Conservation (phyloP, 257 asterid genomes). For the Lithospermum erythrorhizon region DNA sequence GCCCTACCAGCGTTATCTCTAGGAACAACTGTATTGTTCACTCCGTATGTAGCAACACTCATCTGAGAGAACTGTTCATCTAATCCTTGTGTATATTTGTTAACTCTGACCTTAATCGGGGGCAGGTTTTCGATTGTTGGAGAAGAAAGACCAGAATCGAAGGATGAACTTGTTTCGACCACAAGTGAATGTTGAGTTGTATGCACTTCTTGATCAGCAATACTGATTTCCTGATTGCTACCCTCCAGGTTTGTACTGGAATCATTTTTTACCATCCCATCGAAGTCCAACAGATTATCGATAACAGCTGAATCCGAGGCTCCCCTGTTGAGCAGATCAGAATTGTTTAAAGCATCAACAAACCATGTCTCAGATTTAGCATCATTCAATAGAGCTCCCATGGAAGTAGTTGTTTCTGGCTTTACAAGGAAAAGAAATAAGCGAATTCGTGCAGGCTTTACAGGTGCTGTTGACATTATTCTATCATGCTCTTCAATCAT, state of each 20-base stretch:
- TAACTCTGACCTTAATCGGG: conserved; percentile 41
- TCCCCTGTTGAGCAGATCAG: conserved; percentile 49
- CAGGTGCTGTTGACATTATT: not conserved
- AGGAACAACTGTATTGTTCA: conserved; percentile 15
- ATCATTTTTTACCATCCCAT: conserved; percentile 17
- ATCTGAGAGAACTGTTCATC: conserved; percentile 49
- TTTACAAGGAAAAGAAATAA: conserved; percentile 40
- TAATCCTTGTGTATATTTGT: conserved; percentile 25
- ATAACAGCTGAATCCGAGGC: conserved; percentile 52
- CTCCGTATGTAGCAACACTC: conserved; percentile 25
- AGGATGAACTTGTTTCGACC: conserved; percentile 43
- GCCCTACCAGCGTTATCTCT: conserved; percentile 7
- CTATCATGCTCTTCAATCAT: conserved; percentile 62
- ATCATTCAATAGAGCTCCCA: conserved; percentile 53
- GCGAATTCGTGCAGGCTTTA: conserved; percentile 7
- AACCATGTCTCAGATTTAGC: conserved; percentile 75
- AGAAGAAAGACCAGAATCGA: conserved; percentile 44
- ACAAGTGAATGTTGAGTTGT: conserved; percentile 17
- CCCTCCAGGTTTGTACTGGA: conserved; percentile 19
- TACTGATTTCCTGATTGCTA: no score
- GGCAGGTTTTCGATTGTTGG: conserved; percentile 50
- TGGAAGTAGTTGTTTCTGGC: conserved; percentile 58
- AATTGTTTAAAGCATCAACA: conserved; percentile 54
- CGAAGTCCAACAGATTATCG: conserved; percentile 34
- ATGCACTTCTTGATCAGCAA: conserved; percentile 9